Evolutionary conservation across 768 basidiomycete genomes (phyloP), one percentile per base, ranked within the genome.

Genomic region (Termitomyces sp.): DNA sequence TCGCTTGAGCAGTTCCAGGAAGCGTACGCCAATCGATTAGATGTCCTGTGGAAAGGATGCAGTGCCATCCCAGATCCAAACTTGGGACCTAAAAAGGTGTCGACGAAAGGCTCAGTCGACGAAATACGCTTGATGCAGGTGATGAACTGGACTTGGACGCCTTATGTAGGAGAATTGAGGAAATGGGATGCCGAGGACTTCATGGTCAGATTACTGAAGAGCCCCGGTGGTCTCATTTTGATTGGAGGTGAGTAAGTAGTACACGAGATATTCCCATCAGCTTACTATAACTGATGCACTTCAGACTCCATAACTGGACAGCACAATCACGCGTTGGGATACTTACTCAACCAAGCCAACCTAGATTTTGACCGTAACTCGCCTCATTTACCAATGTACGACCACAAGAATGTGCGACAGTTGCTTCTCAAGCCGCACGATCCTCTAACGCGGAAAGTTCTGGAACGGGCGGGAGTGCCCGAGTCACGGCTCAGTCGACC

Each of bases 91-190:
- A 57, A 62, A 38, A 52, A 58, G 1, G 54, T 57, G 36, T 58
- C 50, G n/a, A 62, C 61, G 7, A 60, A 65, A 43, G 60, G 55
- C 20, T 62, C 57, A 32, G 60, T 66, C 6, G 63, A 67, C n/a
- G 67, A 65, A 49, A 64, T 67, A 20, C 61, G 69, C 32, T 55
- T 71, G 45, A 62, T 71, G 62, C 63, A 69, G 28, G 60, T 69
- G 26, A 66, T 68, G 64, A 71, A 68, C 59, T 71, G 67, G 68
- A 66, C 60, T n/a, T 70, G 70, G 70, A 60, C 55, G 16, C 70
- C 70, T 5, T 57, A 65, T 38, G n/a, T 45, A 8, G 69, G 69
- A 9, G 41, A 60, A 48, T 35, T 71, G 56, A 58, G 54, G 47
- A 52, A 58, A n/a, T 71, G 66, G 64, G 61, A 71, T 28, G 60